These are phyloP conservation scores for Solanum megistacrolobum DNA, from an alignment of 257 asterid genomes.

Conservation along the genomic window DNA sequence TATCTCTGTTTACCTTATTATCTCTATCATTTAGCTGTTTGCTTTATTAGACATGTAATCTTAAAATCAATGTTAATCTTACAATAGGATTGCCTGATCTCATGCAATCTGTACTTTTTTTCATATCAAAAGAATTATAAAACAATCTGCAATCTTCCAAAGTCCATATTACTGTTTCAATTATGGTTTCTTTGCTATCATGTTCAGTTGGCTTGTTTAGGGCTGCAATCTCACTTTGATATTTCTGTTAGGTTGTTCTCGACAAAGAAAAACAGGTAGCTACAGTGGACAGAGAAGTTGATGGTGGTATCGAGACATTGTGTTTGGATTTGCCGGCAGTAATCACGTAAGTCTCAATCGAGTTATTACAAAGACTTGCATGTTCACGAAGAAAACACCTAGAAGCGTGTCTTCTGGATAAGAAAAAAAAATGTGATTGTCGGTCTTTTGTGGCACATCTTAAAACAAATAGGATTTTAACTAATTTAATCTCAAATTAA, in stretches of 20 bases:
- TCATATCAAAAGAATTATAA: background rate
- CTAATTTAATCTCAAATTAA: background rate
- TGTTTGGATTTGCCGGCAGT: constrained; percentile 91
- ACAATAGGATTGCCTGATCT: background rate
- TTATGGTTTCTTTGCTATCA: background rate
- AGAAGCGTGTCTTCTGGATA: background rate
- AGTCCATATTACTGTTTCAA: background rate
- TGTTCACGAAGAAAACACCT: background rate
- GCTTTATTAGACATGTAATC: background rate
- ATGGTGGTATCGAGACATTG: constrained; percentile 91
- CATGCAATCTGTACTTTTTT: background rate
- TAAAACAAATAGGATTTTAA: background rate
- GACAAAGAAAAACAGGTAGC: constrained; percentile 60
- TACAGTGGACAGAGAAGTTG: constrained; percentile 92
- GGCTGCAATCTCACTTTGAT: background rate
- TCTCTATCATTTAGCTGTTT: background rate
- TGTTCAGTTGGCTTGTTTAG: background rate
- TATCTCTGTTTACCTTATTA: background rate
- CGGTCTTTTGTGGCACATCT: background rate
- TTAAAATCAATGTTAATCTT: background rate
- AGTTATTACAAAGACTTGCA: background rate
- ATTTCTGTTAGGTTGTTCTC: constrained; percentile 50
- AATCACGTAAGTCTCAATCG: constrained; percentile 51
- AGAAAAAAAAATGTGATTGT: background rate
- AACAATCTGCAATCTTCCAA: background rate